Base-by-base conservation (phyloP, 352 stramenopile species). In the Stephanocyclus meneghinianus region DNA sequence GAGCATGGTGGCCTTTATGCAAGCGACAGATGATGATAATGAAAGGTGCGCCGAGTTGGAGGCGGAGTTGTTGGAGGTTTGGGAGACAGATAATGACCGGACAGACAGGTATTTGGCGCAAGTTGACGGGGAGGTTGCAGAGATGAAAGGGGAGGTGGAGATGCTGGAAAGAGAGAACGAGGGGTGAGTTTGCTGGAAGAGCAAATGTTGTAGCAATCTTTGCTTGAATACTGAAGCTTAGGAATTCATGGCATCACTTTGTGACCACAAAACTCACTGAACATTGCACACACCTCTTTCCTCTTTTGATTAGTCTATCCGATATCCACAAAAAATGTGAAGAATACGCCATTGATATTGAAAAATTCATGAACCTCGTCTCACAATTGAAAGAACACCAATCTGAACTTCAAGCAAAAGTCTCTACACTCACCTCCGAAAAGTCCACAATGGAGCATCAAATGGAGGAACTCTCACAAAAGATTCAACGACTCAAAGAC, bases 1-100 rank as follows among this genome's bases (percentile, higher is more conserved):
- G 29, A 92, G 95, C 4, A 99, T 99, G 83, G 84, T 84, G 44
- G 91, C 93, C 21, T 99, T 99, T 81, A 82, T 99, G 53, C 11
- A 40, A 13, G 53, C 9, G 3, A 30, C 35, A 10, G 84, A 91
- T 3, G 95, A 95, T 42, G 95, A 98, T 71, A 96, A 98, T 71
- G 95, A 97, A 40, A 87, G 92, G 61, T 95, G 94, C 74, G 90
- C 93, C 37, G 73, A 87, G 11, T 84, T 99, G 21, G 94, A 98
- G 84, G 85, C 90, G 44, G 88, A 96, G 42, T 86, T 93, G 37
- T 73, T 84, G 37, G 83, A 92, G 51, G 59, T 67, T 5, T 91
- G 93, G 59, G 83, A 92, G 53, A 50, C 50, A 9, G 90, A 94
- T 53, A 84, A 90, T 73, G 71, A 83, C 15, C 84, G 76, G 61